Evolutionary conservation across 192 early-diverging fungal genomes (phyloP), one percentile per base, ranked within the genome.

Genomic region (Coemansia sp.): DNA sequence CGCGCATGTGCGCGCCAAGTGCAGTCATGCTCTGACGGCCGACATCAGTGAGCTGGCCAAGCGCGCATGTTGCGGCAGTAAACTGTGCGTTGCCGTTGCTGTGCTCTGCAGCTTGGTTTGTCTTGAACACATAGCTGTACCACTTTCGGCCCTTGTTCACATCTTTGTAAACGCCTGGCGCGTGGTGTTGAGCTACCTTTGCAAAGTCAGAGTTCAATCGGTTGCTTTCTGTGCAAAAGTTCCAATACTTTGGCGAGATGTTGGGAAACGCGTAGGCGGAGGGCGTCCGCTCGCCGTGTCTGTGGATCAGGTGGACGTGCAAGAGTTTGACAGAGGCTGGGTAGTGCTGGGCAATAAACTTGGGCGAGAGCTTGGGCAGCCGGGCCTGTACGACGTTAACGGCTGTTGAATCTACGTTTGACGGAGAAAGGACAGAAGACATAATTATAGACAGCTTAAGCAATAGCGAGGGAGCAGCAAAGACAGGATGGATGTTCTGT

Each of bases 31-130:
- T 82, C 24, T 58, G 43, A 53, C 85, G 82, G 4, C 86, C 86
- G 3, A 63, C 38, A 53, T 87, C 84, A 10, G 86, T 87, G 35
- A 87, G 71, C 62, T 86, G 84, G 21, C 86, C 84, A 54, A 60
- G 67, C n/a, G 58, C 70, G 53, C 84, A 82, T 12, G 57, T 74
- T 17, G 66, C 70, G 27, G 39, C n/a, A 0, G 68, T 63, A 2
- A 17, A 36, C 37, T 40, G 15, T 9, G 71, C 67, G n/a, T 27
- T 39, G 48, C 61, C 64, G 38, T 15, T 29, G 12, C 19, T 10
- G 22, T 61, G 35, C 41, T 52, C 59, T 8, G 37, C 57, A 7
- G 37, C 35, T 18, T 44, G 40, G 22, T 63, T 63, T 3, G 27
- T 17, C 22, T 42, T 59, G 53, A 80, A 80, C 15, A 80, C 38